A percentile compares a stretch with the other conserved stretches of the same genome.
phyloP scores from a whole-genome alignment of 257 asterid genomes.

The Catharanthus roseus region DNA sequence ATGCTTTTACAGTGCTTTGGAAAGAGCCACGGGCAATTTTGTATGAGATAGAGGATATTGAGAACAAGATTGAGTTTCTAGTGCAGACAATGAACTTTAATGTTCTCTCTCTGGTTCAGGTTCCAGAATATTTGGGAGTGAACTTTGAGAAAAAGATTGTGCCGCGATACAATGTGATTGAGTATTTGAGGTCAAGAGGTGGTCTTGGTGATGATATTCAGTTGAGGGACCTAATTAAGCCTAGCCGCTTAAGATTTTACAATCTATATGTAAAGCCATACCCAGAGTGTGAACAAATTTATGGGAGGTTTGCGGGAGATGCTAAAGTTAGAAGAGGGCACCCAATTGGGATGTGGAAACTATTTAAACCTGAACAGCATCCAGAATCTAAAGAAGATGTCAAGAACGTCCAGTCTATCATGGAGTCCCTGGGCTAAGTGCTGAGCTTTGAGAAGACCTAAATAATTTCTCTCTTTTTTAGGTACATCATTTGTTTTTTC shows the following conservation, averaged over 20 bases:
- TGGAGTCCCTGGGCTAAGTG: constrained; percentile 26
- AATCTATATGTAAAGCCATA: constrained; percentile 86
- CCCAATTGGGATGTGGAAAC: constrained; percentile 89
- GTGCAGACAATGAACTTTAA: constrained; percentile 49
- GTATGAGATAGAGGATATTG: constrained; percentile 42
- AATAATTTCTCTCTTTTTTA: neutral
- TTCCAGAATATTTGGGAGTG: constrained; percentile 74
- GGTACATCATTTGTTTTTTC: neutral
- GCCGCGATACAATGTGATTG: constrained; percentile 73
- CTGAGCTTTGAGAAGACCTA: neutral
- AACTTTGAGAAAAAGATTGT: constrained; percentile 66
- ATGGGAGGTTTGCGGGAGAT: constrained; percentile 52
- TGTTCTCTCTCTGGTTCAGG: constrained; percentile 49
- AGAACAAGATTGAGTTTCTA: constrained; percentile 64
- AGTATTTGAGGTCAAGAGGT: constrained; percentile 46
- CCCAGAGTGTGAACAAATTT: constrained; percentile 76
- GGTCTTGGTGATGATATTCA: constrained; percentile 67
- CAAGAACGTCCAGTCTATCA: constrained; percentile 38
- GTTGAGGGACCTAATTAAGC: constrained; percentile 53
- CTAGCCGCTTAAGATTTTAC: constrained; percentile 75
- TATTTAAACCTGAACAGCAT: constrained; percentile 54
- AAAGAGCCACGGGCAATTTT: constrained; percentile 78
- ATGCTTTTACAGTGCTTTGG: constrained; percentile 70
- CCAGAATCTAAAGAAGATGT: constrained; percentile 40
- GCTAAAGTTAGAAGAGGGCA: constrained; percentile 34